Conservation (phyloP, 2,329 filamentous ascomycete species). For the Monosporascus sp. region DNA sequence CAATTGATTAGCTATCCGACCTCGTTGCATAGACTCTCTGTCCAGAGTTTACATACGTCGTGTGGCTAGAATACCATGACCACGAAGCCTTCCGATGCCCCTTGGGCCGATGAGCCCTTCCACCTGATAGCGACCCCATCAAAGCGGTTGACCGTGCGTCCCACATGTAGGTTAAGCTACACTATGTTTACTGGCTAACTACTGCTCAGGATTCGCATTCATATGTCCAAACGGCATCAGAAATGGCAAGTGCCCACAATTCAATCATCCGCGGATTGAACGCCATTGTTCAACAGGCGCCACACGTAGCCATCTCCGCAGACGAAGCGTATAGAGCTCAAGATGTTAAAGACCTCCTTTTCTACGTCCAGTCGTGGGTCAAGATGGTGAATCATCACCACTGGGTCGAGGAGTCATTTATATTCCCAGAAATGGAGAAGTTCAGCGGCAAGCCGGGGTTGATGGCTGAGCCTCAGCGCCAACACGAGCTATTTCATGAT, state of each 20-base stretch:
- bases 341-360: slow-evolving; percentile 23
- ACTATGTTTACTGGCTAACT: neutral
- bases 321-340: slow-evolving; percentile 4
- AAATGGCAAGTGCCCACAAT: slow-evolving; percentile 21
- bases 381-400: slow-evolving; percentile 32
- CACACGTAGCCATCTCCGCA: slow-evolving; percentile 10
- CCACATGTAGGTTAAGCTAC: slow-evolving; percentile 2
- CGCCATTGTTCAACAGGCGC: slow-evolving; percentile 28
- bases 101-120: slow-evolving; percentile 10
- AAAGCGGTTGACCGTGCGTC: slow-evolving; percentile 30
- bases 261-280: slow-evolving; percentile 25
- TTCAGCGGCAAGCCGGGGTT: slow-evolving; percentile 21
- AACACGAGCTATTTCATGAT: slow-evolving; percentile 29
- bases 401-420: slow-evolving; percentile 25
- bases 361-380: slow-evolving; percentile 26
- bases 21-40: neutral
- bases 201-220: slow-evolving; percentile 12
- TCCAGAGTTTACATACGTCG: neutral
- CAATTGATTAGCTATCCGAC: neutral
- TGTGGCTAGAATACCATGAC: slow-evolving; percentile 2
- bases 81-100: slow-evolving; percentile 4
- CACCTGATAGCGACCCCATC: slow-evolving; percentile 19
- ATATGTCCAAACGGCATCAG: slow-evolving; percentile 9
- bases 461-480: slow-evolving; percentile 28
- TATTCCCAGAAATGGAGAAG: slow-evolving; percentile 31